phyloP scores from a whole-genome alignment of 805 yeast species.

The Wickerhamiella hasegawae region DNA sequence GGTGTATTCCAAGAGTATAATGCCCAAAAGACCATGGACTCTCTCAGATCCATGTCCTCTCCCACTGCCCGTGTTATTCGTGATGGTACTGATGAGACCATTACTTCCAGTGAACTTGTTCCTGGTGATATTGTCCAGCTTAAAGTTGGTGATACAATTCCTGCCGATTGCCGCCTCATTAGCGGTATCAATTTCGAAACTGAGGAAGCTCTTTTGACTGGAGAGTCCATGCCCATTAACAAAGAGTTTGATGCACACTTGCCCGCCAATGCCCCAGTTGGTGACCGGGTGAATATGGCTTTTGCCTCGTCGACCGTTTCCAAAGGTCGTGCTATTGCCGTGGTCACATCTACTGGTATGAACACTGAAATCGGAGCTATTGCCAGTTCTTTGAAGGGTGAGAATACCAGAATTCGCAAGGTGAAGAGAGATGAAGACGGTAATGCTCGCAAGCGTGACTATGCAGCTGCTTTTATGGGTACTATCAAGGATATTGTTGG shows the following conservation, averaged over 20 bases:
- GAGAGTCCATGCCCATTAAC: conserved; percentile 49
- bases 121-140: conserved; percentile 58
- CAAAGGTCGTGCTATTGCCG: conserved; percentile 60
- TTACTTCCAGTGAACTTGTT: conserved; percentile 42
- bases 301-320: conserved; percentile 52
- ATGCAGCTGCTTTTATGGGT: conserved; percentile 30
- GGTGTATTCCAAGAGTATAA: conserved; percentile 57
- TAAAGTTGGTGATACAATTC: conserved; percentile 58
- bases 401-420: conserved; percentile 24
- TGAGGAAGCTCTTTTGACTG: conserved; percentile 51
- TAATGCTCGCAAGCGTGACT: conserved; percentile 28
- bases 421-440: conserved; percentile 31
- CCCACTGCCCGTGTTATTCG: conserved; percentile 57
- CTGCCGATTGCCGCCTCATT: conserved; percentile 53
- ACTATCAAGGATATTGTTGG: conserved; percentile 43
- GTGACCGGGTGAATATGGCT: conserved; percentile 60
- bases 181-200: conserved; percentile 50
- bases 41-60: conserved; percentile 47
- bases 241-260: conserved; percentile 33
- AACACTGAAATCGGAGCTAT: conserved; percentile 60
- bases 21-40: conserved; percentile 70
- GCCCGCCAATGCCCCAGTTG: conserved; percentile 36
- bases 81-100: conserved; percentile 37
- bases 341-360: conserved; percentile 53
- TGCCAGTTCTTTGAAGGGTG: conserved; percentile 38